phyloP scores from a whole-genome alignment of 768 basidiomycete species.

The Auricularia cornea region DNA sequence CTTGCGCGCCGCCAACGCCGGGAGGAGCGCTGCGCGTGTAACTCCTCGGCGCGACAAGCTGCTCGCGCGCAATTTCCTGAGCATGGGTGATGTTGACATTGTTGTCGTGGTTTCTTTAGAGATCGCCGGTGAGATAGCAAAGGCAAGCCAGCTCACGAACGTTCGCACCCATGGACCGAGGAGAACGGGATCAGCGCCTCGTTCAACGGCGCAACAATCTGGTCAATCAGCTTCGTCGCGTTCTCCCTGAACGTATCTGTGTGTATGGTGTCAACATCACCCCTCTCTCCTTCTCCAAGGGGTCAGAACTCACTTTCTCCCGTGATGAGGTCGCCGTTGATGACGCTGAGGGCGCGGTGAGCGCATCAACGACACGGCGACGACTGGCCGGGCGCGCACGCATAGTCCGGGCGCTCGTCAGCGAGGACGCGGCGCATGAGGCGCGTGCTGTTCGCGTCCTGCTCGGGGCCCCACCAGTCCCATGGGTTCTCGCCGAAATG shows the following conservation, averaged over 20 bases:
- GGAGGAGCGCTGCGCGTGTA: constrained; percentile 55
- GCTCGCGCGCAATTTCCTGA: constrained; percentile 59
- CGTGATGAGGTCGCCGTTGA: constrained; percentile 69
- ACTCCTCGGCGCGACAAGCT: constrained; percentile 42
- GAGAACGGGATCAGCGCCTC: constrained; percentile 53
- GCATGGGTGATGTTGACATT: constrained; percentile 62
- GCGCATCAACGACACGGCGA: neutral
- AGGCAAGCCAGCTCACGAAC: neutral
- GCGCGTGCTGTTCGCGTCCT: constrained; percentile 53
- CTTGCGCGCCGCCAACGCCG: constrained; percentile 54
- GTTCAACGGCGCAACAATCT: constrained; percentile 54
- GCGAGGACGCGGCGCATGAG: constrained; percentile 50
- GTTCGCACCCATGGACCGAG: constrained; percentile 54
- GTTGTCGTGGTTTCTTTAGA: constrained; percentile 66
- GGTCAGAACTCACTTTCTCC: constrained; percentile 45
- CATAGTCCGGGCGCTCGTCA: constrained; percentile 60
- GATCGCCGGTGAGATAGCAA: no score
- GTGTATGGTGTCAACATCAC: neutral
- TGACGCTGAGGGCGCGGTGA: constrained; percentile 34
- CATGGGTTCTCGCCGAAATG: constrained; percentile 67
- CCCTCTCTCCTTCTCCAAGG: neutral
- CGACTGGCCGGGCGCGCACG: constrained; percentile 43
- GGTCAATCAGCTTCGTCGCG: constrained; percentile 55
- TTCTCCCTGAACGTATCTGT: constrained; percentile 57
- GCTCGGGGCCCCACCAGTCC: constrained; percentile 38